Conservation (phyloP, 129 eudicot species). For the Saussurea involucrata region DNA sequence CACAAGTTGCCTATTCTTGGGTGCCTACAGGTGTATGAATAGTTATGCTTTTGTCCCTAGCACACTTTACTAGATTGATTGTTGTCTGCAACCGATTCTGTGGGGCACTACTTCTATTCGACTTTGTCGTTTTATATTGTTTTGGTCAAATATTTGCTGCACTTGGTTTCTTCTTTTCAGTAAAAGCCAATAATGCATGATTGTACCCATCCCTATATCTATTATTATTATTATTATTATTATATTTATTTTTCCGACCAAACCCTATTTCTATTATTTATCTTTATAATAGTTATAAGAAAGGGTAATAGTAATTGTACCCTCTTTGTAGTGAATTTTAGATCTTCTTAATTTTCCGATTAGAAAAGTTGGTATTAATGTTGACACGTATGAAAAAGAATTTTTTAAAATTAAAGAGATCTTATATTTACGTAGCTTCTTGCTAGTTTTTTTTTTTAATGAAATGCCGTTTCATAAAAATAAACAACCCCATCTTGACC, state of each 20-base stretch:
- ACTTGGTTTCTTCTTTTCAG: not conserved
- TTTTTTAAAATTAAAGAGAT: not conserved
- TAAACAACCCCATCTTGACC: not conserved
- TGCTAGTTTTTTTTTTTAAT: too few species aligned
- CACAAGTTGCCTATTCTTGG: not conserved
- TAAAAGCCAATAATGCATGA: not conserved
- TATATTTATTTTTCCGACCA: too few species aligned
- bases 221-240: too few species aligned
- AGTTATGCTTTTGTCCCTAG: slow-evolving; percentile 11
- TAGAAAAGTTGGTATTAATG: too few species aligned
- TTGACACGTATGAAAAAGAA: too few species aligned
- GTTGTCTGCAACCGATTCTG: slow-evolving; percentile 27
- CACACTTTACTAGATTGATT: slow-evolving; percentile 25
- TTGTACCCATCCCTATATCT: not conserved
- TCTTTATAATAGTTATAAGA: not conserved
- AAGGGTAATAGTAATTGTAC: too few species aligned
- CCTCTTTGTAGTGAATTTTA: too few species aligned
- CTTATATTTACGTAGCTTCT: too few species aligned
- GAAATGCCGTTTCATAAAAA: too few species aligned
- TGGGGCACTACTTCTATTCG: slow-evolving; percentile 30
- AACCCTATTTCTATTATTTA: not conserved
- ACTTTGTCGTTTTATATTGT: slow-evolving; percentile 23
- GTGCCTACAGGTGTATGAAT: not conserved
- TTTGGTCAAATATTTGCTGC: slow-evolving; percentile 15
- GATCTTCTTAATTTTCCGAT: too few species aligned